phyloP scores from a whole-genome alignment of 306 rosid species.

The Lathyrus aphaca region DNA sequence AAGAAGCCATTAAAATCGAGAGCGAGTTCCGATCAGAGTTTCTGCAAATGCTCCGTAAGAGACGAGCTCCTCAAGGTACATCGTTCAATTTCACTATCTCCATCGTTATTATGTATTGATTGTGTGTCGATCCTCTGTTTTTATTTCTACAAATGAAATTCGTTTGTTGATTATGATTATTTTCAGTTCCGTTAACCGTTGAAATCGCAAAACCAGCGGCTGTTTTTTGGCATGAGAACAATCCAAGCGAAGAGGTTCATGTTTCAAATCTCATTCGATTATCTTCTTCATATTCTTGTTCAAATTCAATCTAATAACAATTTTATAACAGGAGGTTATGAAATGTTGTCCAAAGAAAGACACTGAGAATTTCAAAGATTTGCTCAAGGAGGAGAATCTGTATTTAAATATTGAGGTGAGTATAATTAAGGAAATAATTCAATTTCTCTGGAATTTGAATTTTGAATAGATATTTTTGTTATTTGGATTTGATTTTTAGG shows the following conservation, averaged over 20 bases:
- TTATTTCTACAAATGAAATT: not conserved
- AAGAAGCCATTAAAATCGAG: slow-evolving; percentile 35
- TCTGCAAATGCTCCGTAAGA: slow-evolving; percentile 50
- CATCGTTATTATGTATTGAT: not conserved
- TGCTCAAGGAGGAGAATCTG: slow-evolving; percentile 71
- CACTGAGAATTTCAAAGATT: slow-evolving; percentile 50
- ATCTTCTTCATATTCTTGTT: not conserved
- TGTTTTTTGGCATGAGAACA: slow-evolving; percentile 56
- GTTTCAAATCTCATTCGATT: not conserved
- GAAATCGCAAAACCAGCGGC: slow-evolving; percentile 59
- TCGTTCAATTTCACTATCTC: slow-evolving; percentile 5
- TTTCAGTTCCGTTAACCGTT: slow-evolving; percentile 65
- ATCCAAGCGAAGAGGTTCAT: slow-evolving; percentile 53
- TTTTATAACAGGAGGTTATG: slow-evolving; percentile 49
- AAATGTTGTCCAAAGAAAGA: slow-evolving; percentile 64
- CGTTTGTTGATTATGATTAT: not conserved
- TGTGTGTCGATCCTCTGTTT: not conserved
- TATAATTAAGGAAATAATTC: slow-evolving; percentile 46
- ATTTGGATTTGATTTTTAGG: slow-evolving; percentile 23
- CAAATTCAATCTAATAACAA: not conserved
- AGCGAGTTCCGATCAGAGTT: slow-evolving; percentile 61
- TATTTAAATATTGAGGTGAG: slow-evolving; percentile 83
- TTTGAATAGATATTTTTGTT: slow-evolving; percentile 1
- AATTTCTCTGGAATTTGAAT: not conserved
- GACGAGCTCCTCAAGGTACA: slow-evolving; percentile 58